Conservation (phyloP, 1,139 yeast species). For the Scheffersomyces insectosa region DNA sequence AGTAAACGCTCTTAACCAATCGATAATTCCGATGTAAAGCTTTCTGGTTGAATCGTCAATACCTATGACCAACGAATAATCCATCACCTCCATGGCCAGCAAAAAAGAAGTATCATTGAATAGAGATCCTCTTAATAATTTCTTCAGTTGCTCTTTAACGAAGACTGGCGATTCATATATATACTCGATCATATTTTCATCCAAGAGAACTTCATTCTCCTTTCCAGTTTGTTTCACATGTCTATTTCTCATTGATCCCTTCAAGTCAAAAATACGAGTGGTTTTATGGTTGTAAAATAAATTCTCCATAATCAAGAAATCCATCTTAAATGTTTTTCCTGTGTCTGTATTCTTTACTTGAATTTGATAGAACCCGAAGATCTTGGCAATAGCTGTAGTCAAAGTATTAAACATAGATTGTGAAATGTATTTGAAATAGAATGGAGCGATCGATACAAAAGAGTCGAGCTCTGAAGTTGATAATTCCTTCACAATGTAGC, state of each 20-base stretch:
- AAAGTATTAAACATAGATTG: constrained; percentile 93
- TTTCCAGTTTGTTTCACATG: constrained; percentile 96
- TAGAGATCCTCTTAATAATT: constrained; percentile 77
- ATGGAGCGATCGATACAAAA: constrained; percentile 93
- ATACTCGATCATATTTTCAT: constrained; percentile 97
- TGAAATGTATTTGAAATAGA: constrained; percentile 93
- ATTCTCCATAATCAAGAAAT: constrained; percentile 94
- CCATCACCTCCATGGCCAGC: constrained; percentile 99
- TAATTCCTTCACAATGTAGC: constrained; percentile 87
- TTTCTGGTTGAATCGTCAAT: constrained; percentile 68
- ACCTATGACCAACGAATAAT: constrained; percentile 92
- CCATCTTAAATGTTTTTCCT: constrained; percentile 81
- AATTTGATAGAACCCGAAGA: constrained; percentile 93
- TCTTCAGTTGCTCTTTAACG: constrained; percentile 90
- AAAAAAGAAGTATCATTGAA: constrained; percentile 94
- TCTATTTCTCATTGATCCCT: constrained; percentile 97
- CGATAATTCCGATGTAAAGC: constrained; percentile 91
- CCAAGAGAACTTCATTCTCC: constrained; percentile 90
- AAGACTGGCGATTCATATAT: constrained; percentile 94
- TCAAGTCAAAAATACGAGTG: constrained; percentile 87
- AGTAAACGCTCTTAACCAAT: constrained; percentile 92
- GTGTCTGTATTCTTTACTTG: constrained; percentile 78
- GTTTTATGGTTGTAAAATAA: constrained; percentile 83
- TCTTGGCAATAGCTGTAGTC: constrained; percentile 91
- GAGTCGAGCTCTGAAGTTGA: constrained; percentile 90